Evolutionary conservation across 306 rosid genomes (phyloP), one percentile per base, ranked within the genome.

Genomic region (Corylus heterophylla): DNA sequence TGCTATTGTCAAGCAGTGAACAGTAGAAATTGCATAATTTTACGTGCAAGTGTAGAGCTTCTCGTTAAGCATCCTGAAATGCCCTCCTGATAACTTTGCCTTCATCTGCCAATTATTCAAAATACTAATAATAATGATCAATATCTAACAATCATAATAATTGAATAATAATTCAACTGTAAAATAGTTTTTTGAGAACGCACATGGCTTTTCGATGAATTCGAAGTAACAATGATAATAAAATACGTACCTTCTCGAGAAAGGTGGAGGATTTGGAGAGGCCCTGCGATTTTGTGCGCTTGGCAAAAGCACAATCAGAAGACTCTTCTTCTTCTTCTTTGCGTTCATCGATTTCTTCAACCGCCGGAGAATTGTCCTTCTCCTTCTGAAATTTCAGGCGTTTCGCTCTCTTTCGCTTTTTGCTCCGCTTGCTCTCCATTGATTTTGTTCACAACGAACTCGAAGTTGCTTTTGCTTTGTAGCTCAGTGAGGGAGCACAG

Each of bases 41-140:
- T 89, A 92, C 98, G 95, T 86, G 98, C 98, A 91, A 86, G 98
- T 95, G 85, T 95, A 95, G 74, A 95, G 93, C 90, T 95, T 95
- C 84, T 95, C 98, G 70, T 95, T 95, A 54, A 95, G 80, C 98
- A 91, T 95, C 85, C 98, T 89, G 83, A 95, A 95, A 76, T 95
- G 98, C 12, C 98, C 98, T 54, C 98, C 98, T 4, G 97, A 87
- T 69, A 95, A 85, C 80, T 89, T 88, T 9, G 92, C 98, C 61
- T 86, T 89, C 98, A 95, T 95, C 98, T 94, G 84, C 81, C 64
- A 59, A 51, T 49, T 10, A 70, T 69, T 54, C 29, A 45, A 49
- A 49, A 10, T 8, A 45, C 44, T 71, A 74, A 35, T 35, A 71
- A 9, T 45, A 78, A 74, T 63, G 17, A 80, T 22, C 31, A 35